These are phyloP conservation scores for Alloteropsis semialata DNA, from an alignment of 176 grass and related monocot species.

Conservation along the genomic window DNA sequence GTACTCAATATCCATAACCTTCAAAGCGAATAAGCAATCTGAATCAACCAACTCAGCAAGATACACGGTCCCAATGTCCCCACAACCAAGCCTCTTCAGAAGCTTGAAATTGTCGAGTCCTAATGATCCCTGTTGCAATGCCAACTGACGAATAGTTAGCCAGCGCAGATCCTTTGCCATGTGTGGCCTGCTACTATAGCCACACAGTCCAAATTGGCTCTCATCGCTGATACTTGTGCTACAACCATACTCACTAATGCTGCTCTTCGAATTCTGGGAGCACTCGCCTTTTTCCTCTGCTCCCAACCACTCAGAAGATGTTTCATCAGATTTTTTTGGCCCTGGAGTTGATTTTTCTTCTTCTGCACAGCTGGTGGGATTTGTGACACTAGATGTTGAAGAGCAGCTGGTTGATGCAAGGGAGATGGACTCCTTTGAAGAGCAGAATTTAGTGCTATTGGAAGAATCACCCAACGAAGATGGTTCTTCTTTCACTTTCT, in stretches of 20 bases:
- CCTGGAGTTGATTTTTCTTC: slow-evolving; percentile 32
- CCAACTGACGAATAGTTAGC: slow-evolving; percentile 62
- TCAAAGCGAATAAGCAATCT: slow-evolving; percentile 93
- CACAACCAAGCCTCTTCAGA: slow-evolving; percentile 94
- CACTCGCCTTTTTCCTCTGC: slow-evolving; percentile 60
- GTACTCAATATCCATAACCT: slow-evolving; percentile 98
- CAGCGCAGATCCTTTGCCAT: slow-evolving; percentile 93
- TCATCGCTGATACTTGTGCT: slow-evolving; percentile 69
- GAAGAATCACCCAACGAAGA: slow-evolving; percentile 48
- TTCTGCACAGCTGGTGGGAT: slow-evolving; percentile 27
- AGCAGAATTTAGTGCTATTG: slow-evolving; percentile 45
- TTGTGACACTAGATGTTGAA: slow-evolving; percentile 38
- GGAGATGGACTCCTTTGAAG: slow-evolving; percentile 53
- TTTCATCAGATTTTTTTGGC: slow-evolving; percentile 34
- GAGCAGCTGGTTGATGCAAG: slow-evolving; percentile 57
- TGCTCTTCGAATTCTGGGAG: slow-evolving; percentile 88
- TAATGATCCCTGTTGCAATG: slow-evolving; percentile 65
- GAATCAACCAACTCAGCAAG: slow-evolving; percentile 79
- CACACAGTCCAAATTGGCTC: slow-evolving; percentile 50
- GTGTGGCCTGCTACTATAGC: slow-evolving; percentile 73
- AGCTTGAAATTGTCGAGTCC: slow-evolving; percentile 93
- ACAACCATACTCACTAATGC: slow-evolving; percentile 76
- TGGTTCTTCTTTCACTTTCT: slow-evolving; percentile 56
- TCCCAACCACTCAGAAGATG: slow-evolving; percentile 37
- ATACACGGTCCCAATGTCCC: slow-evolving; percentile 96